These are phyloP conservation scores for Boletales sp. DNA, from an alignment of 768 basidiomycete species.

Conservation along the genomic window DNA sequence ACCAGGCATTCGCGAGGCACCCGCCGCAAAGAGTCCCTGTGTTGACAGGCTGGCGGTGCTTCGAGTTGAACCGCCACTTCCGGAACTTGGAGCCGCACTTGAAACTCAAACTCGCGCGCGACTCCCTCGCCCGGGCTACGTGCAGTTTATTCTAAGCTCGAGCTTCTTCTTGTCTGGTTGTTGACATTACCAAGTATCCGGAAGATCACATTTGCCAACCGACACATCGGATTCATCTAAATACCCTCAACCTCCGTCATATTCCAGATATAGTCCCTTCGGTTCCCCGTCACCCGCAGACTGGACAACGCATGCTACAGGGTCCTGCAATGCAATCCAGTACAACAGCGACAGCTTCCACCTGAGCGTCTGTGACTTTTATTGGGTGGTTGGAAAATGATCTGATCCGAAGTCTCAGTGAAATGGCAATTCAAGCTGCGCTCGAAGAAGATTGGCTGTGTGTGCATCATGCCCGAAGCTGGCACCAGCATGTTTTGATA, in stretches of 20 bases:
- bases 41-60: too few relatives aligned
- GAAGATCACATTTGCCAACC: too few relatives aligned
- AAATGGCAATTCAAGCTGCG: background rate
- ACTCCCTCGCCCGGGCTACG: too few relatives aligned
- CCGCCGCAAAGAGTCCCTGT: too few relatives aligned
- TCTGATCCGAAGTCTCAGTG: constrained; percentile 3
- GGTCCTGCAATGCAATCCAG: constrained; percentile 5
- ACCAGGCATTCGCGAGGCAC: too few relatives aligned
- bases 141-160: too few relatives aligned
- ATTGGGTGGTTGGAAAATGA: background rate
- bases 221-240: too few relatives aligned
- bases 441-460: background rate
- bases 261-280: background rate
- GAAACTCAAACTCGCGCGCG: too few relatives aligned
- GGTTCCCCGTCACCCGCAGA: constrained; percentile 3
- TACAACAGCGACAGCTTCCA: background rate
- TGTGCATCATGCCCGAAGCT: background rate
- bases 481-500: constrained; percentile 8
- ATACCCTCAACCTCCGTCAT: constrained; percentile 6
- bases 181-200: too few relatives aligned
- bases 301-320: constrained; percentile 14
- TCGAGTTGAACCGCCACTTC: too few relatives aligned
- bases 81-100: too few relatives aligned
- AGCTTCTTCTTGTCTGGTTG: too few relatives aligned
- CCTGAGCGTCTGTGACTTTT: background rate